These are phyloP conservation scores for Metschnikowia shivogae DNA, from an alignment of 805 yeast genomes.

Conservation along the genomic window DNA sequence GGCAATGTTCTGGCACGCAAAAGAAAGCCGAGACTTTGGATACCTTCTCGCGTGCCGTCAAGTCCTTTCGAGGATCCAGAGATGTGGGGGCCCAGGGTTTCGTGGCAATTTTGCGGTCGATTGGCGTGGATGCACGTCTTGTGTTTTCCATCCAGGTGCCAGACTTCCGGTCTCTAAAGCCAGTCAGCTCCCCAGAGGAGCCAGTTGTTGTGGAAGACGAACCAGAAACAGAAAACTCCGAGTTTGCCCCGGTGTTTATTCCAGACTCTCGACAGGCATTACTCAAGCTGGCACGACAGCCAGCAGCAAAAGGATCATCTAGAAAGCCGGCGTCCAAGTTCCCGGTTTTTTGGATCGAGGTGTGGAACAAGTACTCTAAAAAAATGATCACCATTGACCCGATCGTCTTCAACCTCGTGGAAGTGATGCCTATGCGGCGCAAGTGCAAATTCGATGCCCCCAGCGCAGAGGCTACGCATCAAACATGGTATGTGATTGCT, in stretches of 20 bases:
- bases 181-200: constrained; percentile 9
- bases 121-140: constrained; percentile 68
- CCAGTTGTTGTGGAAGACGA: not conserved
- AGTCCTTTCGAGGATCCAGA: constrained; percentile 57
- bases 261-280: constrained; percentile 16
- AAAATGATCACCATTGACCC: constrained; percentile 90
- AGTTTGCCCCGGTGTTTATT: constrained; percentile 19
- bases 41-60: constrained; percentile 43
- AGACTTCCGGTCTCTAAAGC: constrained; percentile 42
- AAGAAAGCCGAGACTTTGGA: constrained; percentile 28
- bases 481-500: constrained; percentile 71
- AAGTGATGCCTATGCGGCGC: constrained; percentile 50
- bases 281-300: constrained; percentile 6
- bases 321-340: constrained; percentile 25
- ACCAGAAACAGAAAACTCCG: constrained; percentile 3
- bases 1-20: constrained; percentile 16
- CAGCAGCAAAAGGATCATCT: not conserved
- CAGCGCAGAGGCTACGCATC: constrained; percentile 49
- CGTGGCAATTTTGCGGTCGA: constrained; percentile 66
- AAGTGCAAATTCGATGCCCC: constrained; percentile 73
- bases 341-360: constrained; percentile 93
- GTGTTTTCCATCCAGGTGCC: constrained; percentile 88
- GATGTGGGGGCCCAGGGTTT: constrained; percentile 88
- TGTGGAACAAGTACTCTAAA: constrained; percentile 71
- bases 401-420: constrained; percentile 57